Base-by-base conservation (phyloP, 2,329 filamentous ascomycete genomes). In the Colletotrichum sp. region DNA sequence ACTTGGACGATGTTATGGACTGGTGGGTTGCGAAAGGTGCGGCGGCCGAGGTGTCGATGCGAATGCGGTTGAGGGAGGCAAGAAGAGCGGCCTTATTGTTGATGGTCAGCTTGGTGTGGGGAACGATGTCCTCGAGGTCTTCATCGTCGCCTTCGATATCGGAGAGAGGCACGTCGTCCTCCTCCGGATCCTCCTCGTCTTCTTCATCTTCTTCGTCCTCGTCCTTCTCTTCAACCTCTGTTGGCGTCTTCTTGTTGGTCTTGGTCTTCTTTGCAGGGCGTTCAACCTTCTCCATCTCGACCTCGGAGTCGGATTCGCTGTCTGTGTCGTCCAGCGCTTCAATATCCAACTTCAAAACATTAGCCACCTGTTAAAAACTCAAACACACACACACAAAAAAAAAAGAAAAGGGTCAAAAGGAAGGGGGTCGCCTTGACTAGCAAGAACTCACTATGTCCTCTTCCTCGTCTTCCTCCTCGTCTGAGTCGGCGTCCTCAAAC, bases 71-170 rank as follows among this genome's bases (percentile, higher is more conserved):
- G 77, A 98, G 90, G 15, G 95, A 93, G 79, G 95, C 90, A 79
- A 92, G 91, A 68, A 99, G 94, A 39, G 96, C 97, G 79, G 95
- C 89, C 70, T 95, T 96, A 88, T 99, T 99, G 91, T 99, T 98
- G 88, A 99, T 99, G 69, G 96, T 98, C 79, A 98, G 93, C 81
- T 96, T 95, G 84, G 97, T 95, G 87, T 98, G 95, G 18, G 96
- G 95, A 77, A 98, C 92, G 55, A 98, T 91, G 82, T 98, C 96
- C 85, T 95, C 95, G 81, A 92, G 94, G 81, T 98, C 96, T 78
- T 95, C 94, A 24, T 95, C 95, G 70, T 94, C 88, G 32, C 93
- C 87, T 69, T 95, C 95, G 68, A 97, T 93, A 81, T 98, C 96
- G 36, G 95, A 98, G 78, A 98, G 91, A 6, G 96, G 94, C 60